Conservation (phyloP, 2,329 filamentous ascomycete species). For the Neobulgaria alba region DNA sequence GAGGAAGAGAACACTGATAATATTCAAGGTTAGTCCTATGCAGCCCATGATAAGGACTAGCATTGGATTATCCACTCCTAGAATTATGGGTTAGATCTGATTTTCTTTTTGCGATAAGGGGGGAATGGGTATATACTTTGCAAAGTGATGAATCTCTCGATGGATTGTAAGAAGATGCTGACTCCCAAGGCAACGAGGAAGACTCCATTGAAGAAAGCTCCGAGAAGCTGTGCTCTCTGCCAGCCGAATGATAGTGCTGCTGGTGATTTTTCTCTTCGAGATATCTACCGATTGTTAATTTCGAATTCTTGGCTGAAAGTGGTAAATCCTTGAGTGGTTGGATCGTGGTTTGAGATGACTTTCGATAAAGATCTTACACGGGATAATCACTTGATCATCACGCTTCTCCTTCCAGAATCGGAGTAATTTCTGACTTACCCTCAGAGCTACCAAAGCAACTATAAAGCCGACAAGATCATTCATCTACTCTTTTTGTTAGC, state of each 20-base stretch:
- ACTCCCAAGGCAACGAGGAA: conserved; percentile 64
- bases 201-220: conserved; percentile 73
- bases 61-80: conserved; percentile 55
- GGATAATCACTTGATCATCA: too few relatives aligned
- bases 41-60: conserved; percentile 62
- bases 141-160: conserved; percentile 58
- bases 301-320: too few relatives aligned
- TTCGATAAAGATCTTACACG: too few relatives aligned
- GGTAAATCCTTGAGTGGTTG: too few relatives aligned
- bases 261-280: conserved; percentile 47
- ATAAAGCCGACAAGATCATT: conserved; percentile 64
- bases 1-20: conserved; percentile 57
- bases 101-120: neutral
- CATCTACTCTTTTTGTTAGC: conserved; percentile 43
- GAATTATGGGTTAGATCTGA: neutral
- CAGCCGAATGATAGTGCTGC: conserved; percentile 63
- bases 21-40: conserved; percentile 57
- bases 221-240: conserved; percentile 64
- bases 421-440: conserved; percentile 44
- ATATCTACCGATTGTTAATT: too few relatives aligned
- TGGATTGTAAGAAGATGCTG: conserved; percentile 64
- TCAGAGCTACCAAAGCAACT: conserved; percentile 55
- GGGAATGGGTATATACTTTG: conserved; percentile 36
- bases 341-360: too few relatives aligned
- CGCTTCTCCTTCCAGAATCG: too few relatives aligned